phyloP scores from a whole-genome alignment of 2,329 filamentous ascomycete genomes.

The Emericellopsis cladophorae region DNA sequence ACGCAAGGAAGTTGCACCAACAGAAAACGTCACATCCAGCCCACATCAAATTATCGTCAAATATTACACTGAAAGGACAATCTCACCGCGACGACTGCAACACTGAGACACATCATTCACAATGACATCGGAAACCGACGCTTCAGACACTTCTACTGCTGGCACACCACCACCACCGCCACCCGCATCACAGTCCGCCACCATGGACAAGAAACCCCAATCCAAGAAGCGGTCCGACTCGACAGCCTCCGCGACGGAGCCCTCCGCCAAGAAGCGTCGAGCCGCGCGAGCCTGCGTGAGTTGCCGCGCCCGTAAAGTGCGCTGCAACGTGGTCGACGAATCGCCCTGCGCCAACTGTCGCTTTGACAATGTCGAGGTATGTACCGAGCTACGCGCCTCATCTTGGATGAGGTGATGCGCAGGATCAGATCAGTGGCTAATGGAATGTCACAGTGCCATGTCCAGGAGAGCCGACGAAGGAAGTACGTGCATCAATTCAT shows the following conservation, averaged over 20 bases:
- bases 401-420: too few relatives aligned
- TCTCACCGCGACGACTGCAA: not conserved
- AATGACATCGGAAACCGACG: conserved; percentile 2
- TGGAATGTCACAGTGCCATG: conserved; percentile 37
- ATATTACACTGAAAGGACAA: too few relatives aligned
- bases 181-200: not conserved
- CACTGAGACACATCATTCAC: not conserved
- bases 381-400: too few relatives aligned
- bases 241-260: conserved; percentile 12
- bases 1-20: too few relatives aligned
- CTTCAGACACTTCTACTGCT: conserved; percentile 2
- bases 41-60: too few relatives aligned
- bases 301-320: conserved; percentile 79
- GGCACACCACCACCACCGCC: conserved; percentile 11
- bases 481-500: conserved; percentile 69
- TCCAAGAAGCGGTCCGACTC: conserved; percentile 20
- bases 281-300: conserved; percentile 87
- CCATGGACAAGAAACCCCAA: conserved; percentile 8
- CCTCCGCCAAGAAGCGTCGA: conserved; percentile 55
- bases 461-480: conserved; percentile 73
- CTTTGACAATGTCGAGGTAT: conserved; percentile 58
- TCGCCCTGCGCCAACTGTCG: conserved; percentile 81
- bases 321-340: conserved; percentile 86
- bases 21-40: too few relatives aligned
- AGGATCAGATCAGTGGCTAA: too few relatives aligned